Percentiles rank a stretch among this genome's conserved stretches.
These are phyloP conservation scores for Cladophialophora carrionii DNA, from an alignment of 2,329 filamentous ascomycete species.

Conservation along the genomic window DNA sequence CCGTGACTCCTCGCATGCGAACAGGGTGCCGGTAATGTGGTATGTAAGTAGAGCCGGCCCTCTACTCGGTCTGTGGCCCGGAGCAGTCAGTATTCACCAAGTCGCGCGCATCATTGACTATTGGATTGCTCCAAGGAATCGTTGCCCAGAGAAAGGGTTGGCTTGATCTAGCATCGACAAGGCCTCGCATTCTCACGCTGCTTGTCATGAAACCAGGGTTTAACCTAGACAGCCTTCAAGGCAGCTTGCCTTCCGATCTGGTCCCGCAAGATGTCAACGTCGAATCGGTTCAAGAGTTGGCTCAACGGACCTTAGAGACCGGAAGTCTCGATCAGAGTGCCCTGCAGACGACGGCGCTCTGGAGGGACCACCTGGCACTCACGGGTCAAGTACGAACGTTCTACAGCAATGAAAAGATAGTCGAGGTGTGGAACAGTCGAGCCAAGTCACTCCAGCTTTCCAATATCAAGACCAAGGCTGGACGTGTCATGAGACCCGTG, in stretches of 20 bases:
- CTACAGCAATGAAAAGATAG: conserved; percentile 28
- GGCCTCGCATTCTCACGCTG: background rate
- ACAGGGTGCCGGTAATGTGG: background rate
- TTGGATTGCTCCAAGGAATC: background rate
- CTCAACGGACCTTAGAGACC: conserved; percentile 1
- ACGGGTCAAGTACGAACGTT: conserved; percentile 39
- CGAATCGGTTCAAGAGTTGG: conserved; percentile 6
- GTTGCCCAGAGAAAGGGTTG: background rate
- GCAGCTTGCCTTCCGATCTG: conserved; percentile 31
- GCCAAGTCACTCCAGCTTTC: conserved; percentile 14
- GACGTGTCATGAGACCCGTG: conserved; percentile 14
- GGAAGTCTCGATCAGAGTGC: background rate
- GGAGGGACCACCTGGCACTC: conserved; percentile 38
- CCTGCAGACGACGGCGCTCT: conserved; percentile 31
- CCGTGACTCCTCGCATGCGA: background rate
- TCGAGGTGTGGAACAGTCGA: conserved; percentile 33
- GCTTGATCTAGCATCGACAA: background rate
- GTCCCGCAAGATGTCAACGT: conserved; percentile 32
- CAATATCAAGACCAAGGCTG: conserved; percentile 23
- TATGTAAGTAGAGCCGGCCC: background rate
- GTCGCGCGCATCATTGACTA: background rate
- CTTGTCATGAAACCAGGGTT: conserved; percentile 12
- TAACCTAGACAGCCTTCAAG: conserved; percentile 33
- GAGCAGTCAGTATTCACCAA: background rate
- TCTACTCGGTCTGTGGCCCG: background rate